phyloP scores from a whole-genome alignment of 495 filamentous ascomycete species.

The Venustampulla echinocandica region DNA sequence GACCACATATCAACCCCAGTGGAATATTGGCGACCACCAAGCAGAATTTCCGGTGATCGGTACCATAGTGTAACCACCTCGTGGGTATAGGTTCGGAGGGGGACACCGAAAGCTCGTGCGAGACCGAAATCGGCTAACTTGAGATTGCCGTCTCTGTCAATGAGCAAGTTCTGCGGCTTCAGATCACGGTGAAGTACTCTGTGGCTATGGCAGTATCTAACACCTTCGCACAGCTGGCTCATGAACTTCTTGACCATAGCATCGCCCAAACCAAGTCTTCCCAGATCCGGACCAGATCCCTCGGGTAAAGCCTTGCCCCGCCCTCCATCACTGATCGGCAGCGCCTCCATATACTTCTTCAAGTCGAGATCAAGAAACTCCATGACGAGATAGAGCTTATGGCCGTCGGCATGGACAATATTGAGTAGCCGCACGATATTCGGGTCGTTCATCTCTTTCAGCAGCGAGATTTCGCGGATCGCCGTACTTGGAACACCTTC shows the following conservation, averaged over 20 bases:
- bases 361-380: conserved; percentile 91
- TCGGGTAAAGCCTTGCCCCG: conserved; percentile 83
- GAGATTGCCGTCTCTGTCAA: conserved; percentile 88
- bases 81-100: conserved; percentile 93
- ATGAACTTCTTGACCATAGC: conserved; percentile 97
- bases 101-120: conserved; percentile 92
- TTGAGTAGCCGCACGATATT: conserved; percentile 89
- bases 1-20: conserved; percentile 99
- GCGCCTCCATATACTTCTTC: conserved; percentile 98
- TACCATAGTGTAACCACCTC: conserved; percentile 99
- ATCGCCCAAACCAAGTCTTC: conserved; percentile 70
- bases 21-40: conserved; percentile 94
- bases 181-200: conserved; percentile 90
- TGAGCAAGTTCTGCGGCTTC: conserved; percentile 96
- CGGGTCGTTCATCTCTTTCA: conserved; percentile 95
- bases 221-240: conserved; percentile 83
- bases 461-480: conserved; percentile 90
- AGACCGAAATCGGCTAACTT: conserved; percentile 98
- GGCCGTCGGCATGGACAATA: conserved; percentile 93
- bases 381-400: conserved; percentile 92
- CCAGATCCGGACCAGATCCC: conserved; percentile 56
- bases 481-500: conserved; percentile 95
- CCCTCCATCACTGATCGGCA: conserved; percentile 83
- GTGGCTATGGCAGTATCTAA: conserved; percentile 94
- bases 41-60: conserved; percentile 91